phyloP scores from a whole-genome alignment of 2,329 filamentous ascomycete genomes.

The Metarhizium guizhouense region DNA sequence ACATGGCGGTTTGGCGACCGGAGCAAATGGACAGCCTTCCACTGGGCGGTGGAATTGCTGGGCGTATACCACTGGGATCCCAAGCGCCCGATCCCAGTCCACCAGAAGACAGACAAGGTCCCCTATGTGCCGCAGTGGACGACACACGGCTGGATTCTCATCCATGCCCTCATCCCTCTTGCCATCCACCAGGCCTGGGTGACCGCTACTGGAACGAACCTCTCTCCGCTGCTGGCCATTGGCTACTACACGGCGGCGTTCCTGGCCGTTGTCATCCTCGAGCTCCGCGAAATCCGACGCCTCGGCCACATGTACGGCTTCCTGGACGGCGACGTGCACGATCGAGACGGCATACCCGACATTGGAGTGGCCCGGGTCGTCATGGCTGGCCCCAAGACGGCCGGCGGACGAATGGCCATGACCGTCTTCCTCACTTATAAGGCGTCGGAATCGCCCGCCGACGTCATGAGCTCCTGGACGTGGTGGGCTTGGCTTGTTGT shows the following conservation, averaged over 20 bases:
- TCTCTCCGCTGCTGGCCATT: background rate
- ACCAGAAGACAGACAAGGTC: background rate
- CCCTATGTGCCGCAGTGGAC: background rate
- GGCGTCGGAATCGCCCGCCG: background rate
- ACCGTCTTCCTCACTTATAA: background rate
- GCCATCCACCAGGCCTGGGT: background rate
- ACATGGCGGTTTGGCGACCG: background rate
- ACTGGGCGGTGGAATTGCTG: background rate
- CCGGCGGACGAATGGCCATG: background rate
- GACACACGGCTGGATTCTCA: background rate
- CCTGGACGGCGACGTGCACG: background rate
- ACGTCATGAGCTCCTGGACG: background rate
- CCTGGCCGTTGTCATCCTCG: background rate
- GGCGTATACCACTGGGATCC: background rate
- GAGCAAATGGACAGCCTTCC: background rate
- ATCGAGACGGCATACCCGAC: background rate
- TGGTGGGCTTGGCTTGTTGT: background rate
- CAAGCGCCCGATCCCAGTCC: background rate
- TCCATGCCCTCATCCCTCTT: background rate
- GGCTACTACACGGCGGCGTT: background rate
- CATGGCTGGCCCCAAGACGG: background rate
- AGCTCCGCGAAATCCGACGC: background rate
- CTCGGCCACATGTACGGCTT: background rate
- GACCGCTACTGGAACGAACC: background rate
- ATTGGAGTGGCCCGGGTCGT: background rate